Evolutionary conservation across 2,329 filamentous ascomycete genomes (phyloP).

Genomic region (Botrytis medusae): DNA sequence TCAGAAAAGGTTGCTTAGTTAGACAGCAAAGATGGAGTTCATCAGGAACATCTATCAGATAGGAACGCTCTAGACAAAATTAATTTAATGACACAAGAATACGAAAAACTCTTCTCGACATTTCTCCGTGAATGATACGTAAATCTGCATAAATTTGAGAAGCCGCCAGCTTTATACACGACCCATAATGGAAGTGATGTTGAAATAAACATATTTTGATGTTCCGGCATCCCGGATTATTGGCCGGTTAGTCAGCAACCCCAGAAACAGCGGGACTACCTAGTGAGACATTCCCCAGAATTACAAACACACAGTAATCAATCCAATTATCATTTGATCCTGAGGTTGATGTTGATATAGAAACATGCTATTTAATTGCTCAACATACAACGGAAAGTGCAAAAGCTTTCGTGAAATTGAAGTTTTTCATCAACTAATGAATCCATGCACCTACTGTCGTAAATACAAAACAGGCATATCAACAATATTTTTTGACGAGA

Average conservation of each 20-base stretch:
- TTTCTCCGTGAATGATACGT: background rate
- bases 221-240: background rate
- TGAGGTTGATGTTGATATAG: background rate
- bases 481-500: background rate
- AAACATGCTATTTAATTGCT: background rate
- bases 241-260: background rate
- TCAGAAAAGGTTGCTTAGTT: background rate
- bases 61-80: background rate
- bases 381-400: rapidly evolving
- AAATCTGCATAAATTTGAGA: background rate
- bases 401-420: background rate
- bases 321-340: background rate
- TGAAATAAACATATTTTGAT: background rate
- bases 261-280: background rate
- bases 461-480: background rate
- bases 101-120: background rate
- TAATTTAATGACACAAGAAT: background rate
- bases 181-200: background rate
- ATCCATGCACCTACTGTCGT: too few relatives aligned
- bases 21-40: background rate
- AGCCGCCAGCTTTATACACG: background rate
- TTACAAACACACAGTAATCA: background rate
- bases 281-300: background rate
- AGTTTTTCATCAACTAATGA: background rate
- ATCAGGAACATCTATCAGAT: background rate